phyloP scores from a whole-genome alignment of 495 filamentous ascomycete genomes.

The Tuber microsphaerosporum region DNA sequence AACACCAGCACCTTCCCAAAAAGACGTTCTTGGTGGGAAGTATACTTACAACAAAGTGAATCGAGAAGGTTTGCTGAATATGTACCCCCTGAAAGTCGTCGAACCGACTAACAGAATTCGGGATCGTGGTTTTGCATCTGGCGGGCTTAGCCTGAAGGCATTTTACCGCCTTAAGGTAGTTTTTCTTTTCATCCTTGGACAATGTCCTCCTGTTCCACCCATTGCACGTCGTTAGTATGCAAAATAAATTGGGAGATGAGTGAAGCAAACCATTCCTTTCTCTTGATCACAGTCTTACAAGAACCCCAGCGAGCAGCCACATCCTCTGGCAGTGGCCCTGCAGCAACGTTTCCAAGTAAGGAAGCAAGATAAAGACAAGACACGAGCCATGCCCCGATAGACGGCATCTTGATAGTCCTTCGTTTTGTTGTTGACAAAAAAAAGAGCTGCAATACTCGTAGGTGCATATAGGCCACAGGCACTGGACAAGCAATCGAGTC shows the following conservation, averaged over 20 bases:
- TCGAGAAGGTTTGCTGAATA: constrained; percentile 57
- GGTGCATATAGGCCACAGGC: neutral
- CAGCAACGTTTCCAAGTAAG: constrained; percentile 10
- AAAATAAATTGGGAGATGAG: constrained; percentile 12
- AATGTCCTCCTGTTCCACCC: constrained; percentile 48
- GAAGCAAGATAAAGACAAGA: constrained; percentile 18
- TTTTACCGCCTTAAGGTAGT: constrained; percentile 58
- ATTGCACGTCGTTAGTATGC: neutral
- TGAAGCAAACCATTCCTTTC: constrained; percentile 47
- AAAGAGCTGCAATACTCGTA: neutral
- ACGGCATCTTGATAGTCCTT: constrained; percentile 13
- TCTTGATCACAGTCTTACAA: constrained; percentile 42
- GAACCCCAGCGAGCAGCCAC: neutral
- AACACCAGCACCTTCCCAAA: neutral
- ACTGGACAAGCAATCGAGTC: neutral
- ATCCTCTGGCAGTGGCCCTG: constrained; percentile 3
- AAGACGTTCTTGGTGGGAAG: constrained; percentile 51
- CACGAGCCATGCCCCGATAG: constrained; percentile 9
- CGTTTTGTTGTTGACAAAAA: neutral
- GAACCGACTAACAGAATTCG: constrained; percentile 51
- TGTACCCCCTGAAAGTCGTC: constrained; percentile 67
- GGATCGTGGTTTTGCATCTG: constrained; percentile 43
- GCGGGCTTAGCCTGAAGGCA: constrained; percentile 55
- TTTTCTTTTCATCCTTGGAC: constrained; percentile 47
- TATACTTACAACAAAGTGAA: constrained; percentile 53